Conservation (phyloP, 768 basidiomycete genomes). For the Chalciporus piperatus region DNA sequence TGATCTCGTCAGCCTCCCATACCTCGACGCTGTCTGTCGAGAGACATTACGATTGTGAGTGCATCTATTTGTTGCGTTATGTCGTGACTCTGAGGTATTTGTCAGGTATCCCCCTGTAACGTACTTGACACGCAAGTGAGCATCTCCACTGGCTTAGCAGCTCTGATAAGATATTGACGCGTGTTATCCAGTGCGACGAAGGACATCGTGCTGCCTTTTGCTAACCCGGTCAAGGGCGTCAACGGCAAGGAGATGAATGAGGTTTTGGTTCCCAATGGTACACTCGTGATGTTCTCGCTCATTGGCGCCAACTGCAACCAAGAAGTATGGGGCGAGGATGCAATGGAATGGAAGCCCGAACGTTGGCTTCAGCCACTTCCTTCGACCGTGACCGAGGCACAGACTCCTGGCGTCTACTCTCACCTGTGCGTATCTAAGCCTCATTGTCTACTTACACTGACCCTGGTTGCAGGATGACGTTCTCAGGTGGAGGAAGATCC, state of each 20-base stretch:
- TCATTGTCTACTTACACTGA: background rate
- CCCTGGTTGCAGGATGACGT: slow-evolving; percentile 38
- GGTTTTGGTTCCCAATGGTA: slow-evolving; percentile 39
- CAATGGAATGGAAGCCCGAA: slow-evolving; percentile 49
- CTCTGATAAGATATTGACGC: background rate
- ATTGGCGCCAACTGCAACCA: slow-evolving; percentile 39
- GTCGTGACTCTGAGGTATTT: too few species aligned
- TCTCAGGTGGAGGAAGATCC: slow-evolving; percentile 44
- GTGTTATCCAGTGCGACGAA: slow-evolving; percentile 29
- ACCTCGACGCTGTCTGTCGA: background rate
- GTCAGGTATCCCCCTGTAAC: too few species aligned
- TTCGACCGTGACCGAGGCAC: slow-evolving; percentile 33
- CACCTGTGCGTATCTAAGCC: slow-evolving; percentile 33
- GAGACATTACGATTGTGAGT: background rate
- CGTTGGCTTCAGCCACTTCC: slow-evolving; percentile 45
- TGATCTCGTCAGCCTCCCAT: background rate
- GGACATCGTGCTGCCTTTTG: slow-evolving; percentile 42
- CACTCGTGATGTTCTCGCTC: slow-evolving; percentile 38
- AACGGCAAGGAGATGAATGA: slow-evolving; percentile 38
- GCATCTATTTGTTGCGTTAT: too few species aligned
- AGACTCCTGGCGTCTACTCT: slow-evolving; percentile 45
- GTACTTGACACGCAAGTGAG: slow-evolving; percentile 25
- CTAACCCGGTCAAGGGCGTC: slow-evolving; percentile 33
- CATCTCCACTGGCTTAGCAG: background rate
- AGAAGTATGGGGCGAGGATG: slow-evolving; percentile 46